Evolutionary conservation across 441 rosid species (phyloP).

Genomic region (Corymbia citriodora): DNA sequence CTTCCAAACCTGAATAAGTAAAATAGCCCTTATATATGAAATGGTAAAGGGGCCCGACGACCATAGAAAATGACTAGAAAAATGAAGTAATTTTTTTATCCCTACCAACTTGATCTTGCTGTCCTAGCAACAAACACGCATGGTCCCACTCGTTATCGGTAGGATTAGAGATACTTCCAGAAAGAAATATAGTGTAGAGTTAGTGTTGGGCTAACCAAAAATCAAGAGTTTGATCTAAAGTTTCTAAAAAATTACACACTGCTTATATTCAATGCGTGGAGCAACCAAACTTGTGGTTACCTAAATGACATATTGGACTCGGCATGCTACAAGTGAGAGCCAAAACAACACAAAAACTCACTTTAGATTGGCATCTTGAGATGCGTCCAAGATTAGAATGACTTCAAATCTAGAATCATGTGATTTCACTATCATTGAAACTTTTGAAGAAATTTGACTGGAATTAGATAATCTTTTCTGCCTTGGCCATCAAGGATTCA

Average conservation of each 20-base stretch:
- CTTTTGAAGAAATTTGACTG: neutral
- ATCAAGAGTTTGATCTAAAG: neutral
- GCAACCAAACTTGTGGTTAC: neutral
- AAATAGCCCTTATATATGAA: neutral
- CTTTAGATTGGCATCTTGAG: neutral
- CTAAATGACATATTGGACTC: neutral
- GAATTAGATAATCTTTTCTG: neutral
- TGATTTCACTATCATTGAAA: neutral
- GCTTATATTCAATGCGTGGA: neutral
- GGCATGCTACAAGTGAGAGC: neutral
- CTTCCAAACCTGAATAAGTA: neutral
- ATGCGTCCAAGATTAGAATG: neutral
- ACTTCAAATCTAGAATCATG: neutral
- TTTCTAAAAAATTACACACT: neutral
- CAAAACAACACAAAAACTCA: neutral
- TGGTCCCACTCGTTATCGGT: neutral
- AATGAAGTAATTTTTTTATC: neutral
- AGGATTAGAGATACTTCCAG: neutral
- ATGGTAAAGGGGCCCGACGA: neutral
- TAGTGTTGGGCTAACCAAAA: neutral
- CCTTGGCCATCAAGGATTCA: neutral
- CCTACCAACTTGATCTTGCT: neutral
- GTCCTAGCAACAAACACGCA: neutral
- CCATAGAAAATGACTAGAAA: neutral
- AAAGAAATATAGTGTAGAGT: neutral